Evolutionary conservation across 805 yeast genomes (phyloP), one percentile per base, ranked within the genome.

Genomic region (Wickerhamomyces alni): DNA sequence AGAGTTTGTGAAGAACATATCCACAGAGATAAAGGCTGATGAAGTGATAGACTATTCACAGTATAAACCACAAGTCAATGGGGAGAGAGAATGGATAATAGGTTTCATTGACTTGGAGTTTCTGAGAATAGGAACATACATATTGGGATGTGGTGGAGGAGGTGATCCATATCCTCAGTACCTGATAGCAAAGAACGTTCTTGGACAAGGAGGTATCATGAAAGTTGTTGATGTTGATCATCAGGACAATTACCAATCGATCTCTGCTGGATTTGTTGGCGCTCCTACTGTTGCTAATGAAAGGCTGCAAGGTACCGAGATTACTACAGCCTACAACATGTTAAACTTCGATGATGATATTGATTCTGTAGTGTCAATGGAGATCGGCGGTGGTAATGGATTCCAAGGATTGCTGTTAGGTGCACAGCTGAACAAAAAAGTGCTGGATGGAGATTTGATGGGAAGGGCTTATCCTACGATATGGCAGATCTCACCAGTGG

Each of bases 241-340:
- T 38, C 33, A 27, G 7, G 32, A 35, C 3, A 33, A 17, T 17
- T 37, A 37, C 17, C 12, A 36, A 5, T 46, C 52, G 4, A 40
- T 46, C 17, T 48, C 66, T 17, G 67, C 66, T 8, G 65, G 66
- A 16, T 61, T 54, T 44, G 67, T 67, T 15, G 77, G 77, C 0
- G 67, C 75, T 1, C 75, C 77, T 2, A 69, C 75, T 1, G 75
- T 70, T 17, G 55, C 68, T 10, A 54, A 58, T 39, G 77, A 71
- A 47, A 68, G 69, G 42, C 48, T 70, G 12, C 57, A 54, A 30
- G 70, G 73, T 2, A 46, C 58, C 31, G 76, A 65, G 35, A 42
- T 70, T 16, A 46, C 49, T 15, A 58, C 55, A 52, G 70, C 44
- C 42, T 57, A 44, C 45, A 57, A 25, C 39, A 47, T 40, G 42